A percentile compares a stretch with the other conserved stretches of the same genome.
Evolutionary conservation across 2,329 filamentous ascomycete genomes (phyloP).

Genomic region (Metarhizium sp.): DNA sequence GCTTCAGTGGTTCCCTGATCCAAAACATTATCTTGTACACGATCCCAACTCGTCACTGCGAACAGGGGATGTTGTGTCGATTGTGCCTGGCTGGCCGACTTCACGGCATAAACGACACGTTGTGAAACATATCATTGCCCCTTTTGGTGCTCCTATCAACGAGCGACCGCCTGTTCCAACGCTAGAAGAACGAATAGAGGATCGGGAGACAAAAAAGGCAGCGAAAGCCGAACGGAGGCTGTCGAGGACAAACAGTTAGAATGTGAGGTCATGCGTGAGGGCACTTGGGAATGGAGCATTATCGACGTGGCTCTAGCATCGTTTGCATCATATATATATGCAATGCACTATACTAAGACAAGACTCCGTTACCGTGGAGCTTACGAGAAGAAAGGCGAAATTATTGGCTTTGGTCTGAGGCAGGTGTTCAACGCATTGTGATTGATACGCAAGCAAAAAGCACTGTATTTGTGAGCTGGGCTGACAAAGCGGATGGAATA

Average conservation of each 20-base stretch:
- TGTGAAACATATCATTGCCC: conserved; percentile 65
- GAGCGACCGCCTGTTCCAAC: conserved; percentile 57
- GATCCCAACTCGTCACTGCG: conserved; percentile 67
- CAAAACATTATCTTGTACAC: conserved; percentile 61
- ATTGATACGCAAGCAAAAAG: not conserved
- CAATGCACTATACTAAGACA: not conserved
- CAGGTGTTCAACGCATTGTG: not conserved
- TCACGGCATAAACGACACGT: conserved; percentile 63
- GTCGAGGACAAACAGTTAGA: conserved; percentile 18
- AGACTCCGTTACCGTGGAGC: not conserved
- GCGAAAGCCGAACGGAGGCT: conserved; percentile 47
- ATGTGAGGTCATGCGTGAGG: not conserved
- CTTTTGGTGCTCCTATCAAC: conserved; percentile 51
- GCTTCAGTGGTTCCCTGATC: conserved; percentile 48
- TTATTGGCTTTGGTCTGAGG: no score
- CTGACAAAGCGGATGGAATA: not conserved
- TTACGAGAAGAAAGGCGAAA: not conserved
- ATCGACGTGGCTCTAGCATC: not conserved
- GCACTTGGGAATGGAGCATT: not conserved
- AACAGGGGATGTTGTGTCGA: conserved; percentile 66
- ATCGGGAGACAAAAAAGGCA: conserved; percentile 43
- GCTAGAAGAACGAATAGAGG: conserved; percentile 48
- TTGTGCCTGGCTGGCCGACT: conserved; percentile 55
- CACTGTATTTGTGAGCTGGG: not conserved
- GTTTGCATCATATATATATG: not conserved